A percentile compares a stretch with the other conserved stretches of the same genome.
These are phyloP conservation scores for Hymenoscyphus scutula DNA, from an alignment of 2,329 filamentous ascomycete species.

Conservation along the genomic window DNA sequence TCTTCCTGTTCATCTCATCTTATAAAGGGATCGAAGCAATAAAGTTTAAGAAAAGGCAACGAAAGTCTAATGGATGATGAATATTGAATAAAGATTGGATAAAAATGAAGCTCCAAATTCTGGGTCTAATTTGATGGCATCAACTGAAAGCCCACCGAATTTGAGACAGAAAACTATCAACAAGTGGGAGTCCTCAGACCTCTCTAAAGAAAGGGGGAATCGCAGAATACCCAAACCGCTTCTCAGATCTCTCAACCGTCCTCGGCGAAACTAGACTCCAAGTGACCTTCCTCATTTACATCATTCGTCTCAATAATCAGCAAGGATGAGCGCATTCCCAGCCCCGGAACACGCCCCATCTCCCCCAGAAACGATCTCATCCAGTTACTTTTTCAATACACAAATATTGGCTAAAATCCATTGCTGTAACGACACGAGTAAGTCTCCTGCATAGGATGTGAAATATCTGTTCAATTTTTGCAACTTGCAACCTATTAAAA, in stretches of 20 bases:
- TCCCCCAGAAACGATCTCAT: neutral
- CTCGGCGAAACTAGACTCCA: neutral
- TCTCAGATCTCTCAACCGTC: neutral
- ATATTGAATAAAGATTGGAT: no score
- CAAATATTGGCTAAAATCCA: neutral
- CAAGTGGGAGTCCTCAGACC: no score
- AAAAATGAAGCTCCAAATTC: neutral
- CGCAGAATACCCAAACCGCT: neutral
- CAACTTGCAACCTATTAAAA: slow-evolving; percentile 4
- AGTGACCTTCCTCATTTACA: neutral
- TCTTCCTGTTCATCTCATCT: neutral
- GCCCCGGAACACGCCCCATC: neutral
- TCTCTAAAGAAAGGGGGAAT: neutral
- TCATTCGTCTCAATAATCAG: slow-evolving; percentile 1
- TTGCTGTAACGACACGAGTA: slow-evolving; percentile 1
- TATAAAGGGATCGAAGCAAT: neutral
- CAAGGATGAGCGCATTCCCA: slow-evolving; percentile 2
- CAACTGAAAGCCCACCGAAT: no score
- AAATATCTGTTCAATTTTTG: neutral
- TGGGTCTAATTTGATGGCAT: no score
- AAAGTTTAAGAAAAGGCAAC: neutral
- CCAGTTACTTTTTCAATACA: neutral
- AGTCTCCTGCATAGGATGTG: neutral
- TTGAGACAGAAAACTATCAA: no score
- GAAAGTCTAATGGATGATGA: no score